phyloP scores from a whole-genome alignment of 345 rosid genomes.

The Gynandropsis gynandra region DNA sequence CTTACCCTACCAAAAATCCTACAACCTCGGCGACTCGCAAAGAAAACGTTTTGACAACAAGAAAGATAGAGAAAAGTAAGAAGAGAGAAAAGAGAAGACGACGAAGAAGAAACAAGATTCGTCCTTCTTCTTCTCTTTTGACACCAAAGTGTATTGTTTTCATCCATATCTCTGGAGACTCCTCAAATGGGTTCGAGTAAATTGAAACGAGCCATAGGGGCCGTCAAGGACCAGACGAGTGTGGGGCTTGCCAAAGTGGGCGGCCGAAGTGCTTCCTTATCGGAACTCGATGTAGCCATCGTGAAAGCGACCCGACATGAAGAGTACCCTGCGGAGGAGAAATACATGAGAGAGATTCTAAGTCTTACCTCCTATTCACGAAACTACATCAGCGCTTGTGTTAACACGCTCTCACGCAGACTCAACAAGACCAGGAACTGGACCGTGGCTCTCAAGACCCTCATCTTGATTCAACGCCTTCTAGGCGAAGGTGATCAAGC shows the following conservation, averaged over 20 bases:
- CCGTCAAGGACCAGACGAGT: conserved; percentile 32
- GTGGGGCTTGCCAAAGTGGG: conserved; percentile 75
- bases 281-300: conserved; percentile 59
- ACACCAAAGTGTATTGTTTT: conserved; percentile 23
- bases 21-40: conserved; percentile 20
- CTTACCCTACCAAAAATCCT: conserved; percentile 18
- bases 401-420: conserved; percentile 47
- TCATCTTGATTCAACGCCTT: conserved; percentile 58
- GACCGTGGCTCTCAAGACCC: conserved; percentile 81
- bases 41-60: conserved; percentile 12
- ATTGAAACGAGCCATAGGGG: conserved; percentile 45
- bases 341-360: conserved; percentile 51
- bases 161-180: no score
- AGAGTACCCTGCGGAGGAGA: conserved; percentile 77
- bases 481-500: conserved; percentile 61
- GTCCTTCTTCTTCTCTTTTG: background rate
- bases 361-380: conserved; percentile 68
- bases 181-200: conserved; percentile 47
- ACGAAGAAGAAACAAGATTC: conserved; percentile 56
- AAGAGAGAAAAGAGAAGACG: conserved; percentile 31
- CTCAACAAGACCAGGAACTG: conserved; percentile 68
- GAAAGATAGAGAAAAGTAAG: conserved; percentile 12
- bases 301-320: conserved; percentile 84
- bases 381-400: conserved; percentile 44
- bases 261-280: conserved; percentile 49